phyloP scores from a whole-genome alignment of 352 stramenopile species.

The Phytophthora hybrid region DNA sequence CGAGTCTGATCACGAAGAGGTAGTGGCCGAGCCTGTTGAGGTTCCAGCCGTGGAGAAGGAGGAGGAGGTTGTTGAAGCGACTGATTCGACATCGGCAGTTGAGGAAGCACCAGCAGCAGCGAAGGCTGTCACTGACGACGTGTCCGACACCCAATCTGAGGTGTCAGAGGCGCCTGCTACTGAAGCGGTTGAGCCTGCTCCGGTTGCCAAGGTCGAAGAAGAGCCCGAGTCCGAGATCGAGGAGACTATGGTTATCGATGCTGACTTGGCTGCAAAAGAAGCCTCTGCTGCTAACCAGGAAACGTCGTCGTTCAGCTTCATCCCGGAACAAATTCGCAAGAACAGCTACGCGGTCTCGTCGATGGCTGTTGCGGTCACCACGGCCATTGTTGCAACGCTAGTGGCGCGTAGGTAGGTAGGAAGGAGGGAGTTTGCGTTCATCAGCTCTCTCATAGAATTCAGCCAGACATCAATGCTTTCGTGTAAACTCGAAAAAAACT shows the following conservation, averaged over 20 bases:
- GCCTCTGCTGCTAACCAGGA: constrained; percentile 3
- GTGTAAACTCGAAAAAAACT: constrained; percentile 10
- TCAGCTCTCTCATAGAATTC: constrained; percentile 11
- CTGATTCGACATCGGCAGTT: not conserved
- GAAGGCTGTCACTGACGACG: constrained; percentile 23
- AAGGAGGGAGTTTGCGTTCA: not conserved
- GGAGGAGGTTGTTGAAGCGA: not conserved
- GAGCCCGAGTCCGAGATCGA: constrained; percentile 40
- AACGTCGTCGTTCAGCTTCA: constrained; percentile 32
- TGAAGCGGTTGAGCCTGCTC: constrained; percentile 15
- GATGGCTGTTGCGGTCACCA: constrained; percentile 35
- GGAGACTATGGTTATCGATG: constrained; percentile 43
- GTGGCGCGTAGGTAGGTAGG: constrained; percentile 34
- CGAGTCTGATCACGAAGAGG: not conserved
- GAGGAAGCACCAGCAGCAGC: constrained; percentile 2
- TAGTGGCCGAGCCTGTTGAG: not conserved
- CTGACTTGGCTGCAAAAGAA: constrained; percentile 33
- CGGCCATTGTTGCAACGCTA: constrained; percentile 36
- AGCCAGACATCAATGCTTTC: not conserved
- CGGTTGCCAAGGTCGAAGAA: constrained; percentile 10
- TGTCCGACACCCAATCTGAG: constrained; percentile 33
- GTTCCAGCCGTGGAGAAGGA: constrained; percentile 1
- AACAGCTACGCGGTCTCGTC: constrained; percentile 46
- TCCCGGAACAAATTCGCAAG: constrained; percentile 34
- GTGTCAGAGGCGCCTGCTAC: constrained; percentile 20